Evolutionary conservation across 2,329 filamentous ascomycete genomes (phyloP).

Genomic region (Talaromyces funiculosus): DNA sequence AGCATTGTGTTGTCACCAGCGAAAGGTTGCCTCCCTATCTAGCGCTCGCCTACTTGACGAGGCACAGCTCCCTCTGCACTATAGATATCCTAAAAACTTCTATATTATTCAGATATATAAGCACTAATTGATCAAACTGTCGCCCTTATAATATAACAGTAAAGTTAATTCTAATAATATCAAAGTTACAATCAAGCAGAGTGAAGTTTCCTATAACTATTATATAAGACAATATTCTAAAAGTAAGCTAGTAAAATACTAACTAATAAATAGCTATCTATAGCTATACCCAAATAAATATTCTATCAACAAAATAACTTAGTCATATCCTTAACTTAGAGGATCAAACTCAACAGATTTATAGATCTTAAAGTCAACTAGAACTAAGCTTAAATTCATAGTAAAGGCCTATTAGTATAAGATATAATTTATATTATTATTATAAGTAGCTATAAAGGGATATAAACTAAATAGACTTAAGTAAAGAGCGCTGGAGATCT

Average conservation of each 20-base stretch:
- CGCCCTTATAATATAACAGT: conserved; percentile 65
- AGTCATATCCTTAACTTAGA: conserved; percentile 20
- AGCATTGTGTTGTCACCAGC: too few species aligned
- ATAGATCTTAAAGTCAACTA: conserved; percentile 60
- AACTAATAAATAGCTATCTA: conserved; percentile 66
- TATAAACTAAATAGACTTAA: conserved; percentile 10
- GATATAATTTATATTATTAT: neutral
- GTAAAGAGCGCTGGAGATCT: neutral
- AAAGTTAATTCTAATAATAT: conserved; percentile 69
- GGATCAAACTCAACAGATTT: conserved; percentile 56
- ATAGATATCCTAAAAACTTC: conserved; percentile 83
- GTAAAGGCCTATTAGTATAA: neutral
- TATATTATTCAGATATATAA: conserved; percentile 69
- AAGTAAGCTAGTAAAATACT: conserved; percentile 20
- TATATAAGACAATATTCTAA: conserved; percentile 9
- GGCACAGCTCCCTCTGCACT: too few species aligned
- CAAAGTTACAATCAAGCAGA: conserved; percentile 65
- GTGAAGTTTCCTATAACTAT: conserved; percentile 51
- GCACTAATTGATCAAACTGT: conserved; percentile 70
- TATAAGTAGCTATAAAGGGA: conserved; percentile 5
- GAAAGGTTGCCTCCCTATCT: too few species aligned
- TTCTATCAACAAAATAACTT: conserved; percentile 57
- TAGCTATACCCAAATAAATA: conserved; percentile 69
- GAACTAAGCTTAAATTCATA: conserved; percentile 5
- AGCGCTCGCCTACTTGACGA: too few species aligned